These are phyloP conservation scores for Colletotrichum tabaci DNA, from an alignment of 2,329 filamentous ascomycete species.

Conservation along the genomic window DNA sequence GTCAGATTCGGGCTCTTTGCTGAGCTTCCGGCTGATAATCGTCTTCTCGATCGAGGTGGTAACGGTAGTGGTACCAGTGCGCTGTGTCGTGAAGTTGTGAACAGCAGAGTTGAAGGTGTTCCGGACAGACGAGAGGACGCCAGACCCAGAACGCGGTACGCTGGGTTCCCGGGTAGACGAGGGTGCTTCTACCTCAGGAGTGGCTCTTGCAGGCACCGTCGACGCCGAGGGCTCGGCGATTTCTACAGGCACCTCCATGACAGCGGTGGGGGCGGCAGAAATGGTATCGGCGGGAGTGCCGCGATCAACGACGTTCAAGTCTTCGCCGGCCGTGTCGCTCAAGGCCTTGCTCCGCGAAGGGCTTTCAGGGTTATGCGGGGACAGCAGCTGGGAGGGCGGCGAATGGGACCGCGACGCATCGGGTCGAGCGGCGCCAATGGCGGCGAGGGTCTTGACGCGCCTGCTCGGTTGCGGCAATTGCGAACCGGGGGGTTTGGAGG, in stretches of 20 bases:
- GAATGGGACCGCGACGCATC: constrained; percentile 31
- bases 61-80: constrained; percentile 18
- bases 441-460: constrained; percentile 23
- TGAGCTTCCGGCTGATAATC: constrained; percentile 34
- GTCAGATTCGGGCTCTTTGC: constrained; percentile 29
- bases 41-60: constrained; percentile 32
- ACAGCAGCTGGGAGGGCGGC: constrained; percentile 10
- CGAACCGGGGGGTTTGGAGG: constrained; percentile 28
- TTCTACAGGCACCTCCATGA: neutral
- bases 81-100: constrained; percentile 12
- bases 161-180: constrained; percentile 25
- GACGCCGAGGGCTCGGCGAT: neutral
- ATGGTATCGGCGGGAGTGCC: constrained; percentile 15
- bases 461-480: constrained; percentile 33
- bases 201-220: neutral
- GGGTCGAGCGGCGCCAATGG: constrained; percentile 7
- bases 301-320: constrained; percentile 5
- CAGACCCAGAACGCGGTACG: neutral
- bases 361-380: constrained; percentile 1
- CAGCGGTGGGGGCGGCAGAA: neutral
- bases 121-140: constrained; percentile 16
- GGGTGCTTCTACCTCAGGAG: neutral
- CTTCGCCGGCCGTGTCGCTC: constrained; percentile 14
- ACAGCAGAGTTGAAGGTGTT: constrained; percentile 22
- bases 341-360: constrained; percentile 16